Evolutionary conservation across 495 filamentous ascomycete genomes (phyloP).

Genomic region (Hyaloscypha finlandica): DNA sequence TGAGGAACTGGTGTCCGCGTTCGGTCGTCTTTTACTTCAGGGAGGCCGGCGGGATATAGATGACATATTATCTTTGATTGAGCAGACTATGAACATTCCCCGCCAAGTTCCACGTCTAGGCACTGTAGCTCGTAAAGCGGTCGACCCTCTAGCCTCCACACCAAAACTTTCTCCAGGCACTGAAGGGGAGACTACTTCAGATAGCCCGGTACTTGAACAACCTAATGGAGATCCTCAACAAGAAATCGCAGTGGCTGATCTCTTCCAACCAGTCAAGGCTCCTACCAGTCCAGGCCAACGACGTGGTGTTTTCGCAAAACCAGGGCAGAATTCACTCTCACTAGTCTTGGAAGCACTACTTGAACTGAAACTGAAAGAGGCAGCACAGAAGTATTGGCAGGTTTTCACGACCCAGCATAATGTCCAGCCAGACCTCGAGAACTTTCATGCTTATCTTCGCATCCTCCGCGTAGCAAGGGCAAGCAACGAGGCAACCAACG

Average conservation of each 20-base stretch:
- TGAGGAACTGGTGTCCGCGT: conserved; percentile 69
- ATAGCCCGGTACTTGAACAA: not conserved
- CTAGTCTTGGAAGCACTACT: conserved; percentile 64
- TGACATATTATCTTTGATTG: conserved; percentile 68
- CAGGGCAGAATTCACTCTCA: conserved; percentile 69
- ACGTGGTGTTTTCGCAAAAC: conserved; percentile 43
- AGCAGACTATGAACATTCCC: conserved; percentile 76
- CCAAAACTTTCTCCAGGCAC: not conserved
- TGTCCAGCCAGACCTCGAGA: conserved; percentile 68
- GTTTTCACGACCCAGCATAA: conserved; percentile 56
- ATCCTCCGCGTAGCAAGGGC: conserved; percentile 64
- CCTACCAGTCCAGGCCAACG: not conserved
- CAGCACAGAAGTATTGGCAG: conserved; percentile 71
- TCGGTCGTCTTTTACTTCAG: conserved; percentile 72
- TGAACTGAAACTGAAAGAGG: conserved; percentile 47
- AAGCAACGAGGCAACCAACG: conserved; percentile 51
- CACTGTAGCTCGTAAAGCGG: conserved; percentile 20
- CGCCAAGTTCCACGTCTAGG: conserved; percentile 41
- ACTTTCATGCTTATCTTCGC: conserved; percentile 66
- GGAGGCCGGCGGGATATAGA: conserved; percentile 60
- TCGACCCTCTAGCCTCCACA: conserved; percentile 6
- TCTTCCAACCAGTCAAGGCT: not conserved
- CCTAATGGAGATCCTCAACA: not conserved
- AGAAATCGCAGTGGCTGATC: not conserved
- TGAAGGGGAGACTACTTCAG: not conserved